Percentiles rank a stretch among this genome's conserved stretches.
phyloP scores from a whole-genome alignment of 306 rosid species.

The Corylus avellana region DNA sequence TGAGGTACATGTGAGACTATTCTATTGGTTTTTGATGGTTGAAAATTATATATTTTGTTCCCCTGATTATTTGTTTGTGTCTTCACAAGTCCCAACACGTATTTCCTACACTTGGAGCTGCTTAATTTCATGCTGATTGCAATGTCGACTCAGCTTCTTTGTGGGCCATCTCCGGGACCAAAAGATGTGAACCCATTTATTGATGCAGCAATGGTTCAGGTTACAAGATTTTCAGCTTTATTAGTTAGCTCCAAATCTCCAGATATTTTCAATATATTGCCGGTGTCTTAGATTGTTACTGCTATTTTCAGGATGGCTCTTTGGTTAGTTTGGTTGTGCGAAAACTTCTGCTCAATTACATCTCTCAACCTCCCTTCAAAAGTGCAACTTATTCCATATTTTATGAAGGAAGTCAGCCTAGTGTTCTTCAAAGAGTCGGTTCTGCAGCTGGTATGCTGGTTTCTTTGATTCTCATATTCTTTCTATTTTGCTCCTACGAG shows the following conservation, averaged over 20 bases:
- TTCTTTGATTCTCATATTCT: neutral
- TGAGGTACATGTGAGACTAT: conserved; percentile 64
- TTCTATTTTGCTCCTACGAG: neutral
- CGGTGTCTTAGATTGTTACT: conserved; percentile 25
- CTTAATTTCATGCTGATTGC: conserved; percentile 88
- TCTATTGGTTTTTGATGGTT: conserved; percentile 35
- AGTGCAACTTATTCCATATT: conserved; percentile 66
- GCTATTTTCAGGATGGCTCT: conserved; percentile 73
- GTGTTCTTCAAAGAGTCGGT: conserved; percentile 90
- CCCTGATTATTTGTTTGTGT: conserved; percentile 40
- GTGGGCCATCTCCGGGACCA: conserved; percentile 91
- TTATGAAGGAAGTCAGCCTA: conserved; percentile 78
- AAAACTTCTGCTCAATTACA: conserved; percentile 72
- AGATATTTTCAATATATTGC: conserved; percentile 22
- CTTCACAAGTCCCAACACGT: conserved; percentile 54
- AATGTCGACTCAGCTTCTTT: conserved; percentile 97
- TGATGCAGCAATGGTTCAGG: conserved; percentile 96
- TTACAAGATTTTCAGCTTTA: conserved; percentile 39
- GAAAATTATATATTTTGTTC: conserved; percentile 22
- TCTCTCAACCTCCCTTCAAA: conserved; percentile 52
- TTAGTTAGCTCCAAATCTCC: conserved; percentile 23
- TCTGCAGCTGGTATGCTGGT: conserved; percentile 87
- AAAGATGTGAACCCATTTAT: conserved; percentile 84
- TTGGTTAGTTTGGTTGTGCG: conserved; percentile 69
- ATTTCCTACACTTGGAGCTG: conserved; percentile 84